phyloP scores from a whole-genome alignment of 2,329 filamentous ascomycete genomes.

The Arthrobotrys iridis region DNA sequence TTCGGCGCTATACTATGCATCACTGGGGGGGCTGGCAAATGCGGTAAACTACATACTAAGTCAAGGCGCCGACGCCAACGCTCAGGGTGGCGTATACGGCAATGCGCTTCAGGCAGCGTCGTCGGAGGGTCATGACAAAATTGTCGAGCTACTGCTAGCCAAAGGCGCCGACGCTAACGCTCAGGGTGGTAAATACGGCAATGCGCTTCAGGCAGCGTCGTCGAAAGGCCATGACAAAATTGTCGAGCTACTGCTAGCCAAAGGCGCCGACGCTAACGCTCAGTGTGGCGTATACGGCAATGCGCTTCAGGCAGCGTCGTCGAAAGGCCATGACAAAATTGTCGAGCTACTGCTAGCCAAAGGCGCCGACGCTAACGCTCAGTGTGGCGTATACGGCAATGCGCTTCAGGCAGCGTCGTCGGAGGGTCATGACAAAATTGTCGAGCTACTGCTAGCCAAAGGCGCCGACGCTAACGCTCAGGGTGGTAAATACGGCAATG shows the following conservation, averaged over 20 bases:
- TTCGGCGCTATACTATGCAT: conserved; percentile 1
- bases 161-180: not conserved
- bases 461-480: conserved; percentile 50
- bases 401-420: conserved; percentile 44
- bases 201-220: not conserved
- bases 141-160: not conserved
- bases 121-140: not conserved
- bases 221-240: not conserved
- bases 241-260: not conserved
- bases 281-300: not conserved
- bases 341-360: not conserved
- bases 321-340: not conserved
- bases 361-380: conserved; percentile 33
- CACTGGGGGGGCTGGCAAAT: not conserved
- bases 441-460: conserved; percentile 43
- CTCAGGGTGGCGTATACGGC: not conserved
- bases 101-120: not conserved
- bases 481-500: conserved; percentile 34
- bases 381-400: conserved; percentile 34
- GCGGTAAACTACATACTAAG: not conserved
- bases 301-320: not conserved
- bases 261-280: not conserved
- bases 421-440: conserved; percentile 45
- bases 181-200: not conserved
- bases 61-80: not conserved